Percentiles rank a stretch among this genome's conserved stretches.
These are phyloP conservation scores for Bidens hawaiensis DNA, from an alignment of 140 eudicot species.

Conservation along the genomic window DNA sequence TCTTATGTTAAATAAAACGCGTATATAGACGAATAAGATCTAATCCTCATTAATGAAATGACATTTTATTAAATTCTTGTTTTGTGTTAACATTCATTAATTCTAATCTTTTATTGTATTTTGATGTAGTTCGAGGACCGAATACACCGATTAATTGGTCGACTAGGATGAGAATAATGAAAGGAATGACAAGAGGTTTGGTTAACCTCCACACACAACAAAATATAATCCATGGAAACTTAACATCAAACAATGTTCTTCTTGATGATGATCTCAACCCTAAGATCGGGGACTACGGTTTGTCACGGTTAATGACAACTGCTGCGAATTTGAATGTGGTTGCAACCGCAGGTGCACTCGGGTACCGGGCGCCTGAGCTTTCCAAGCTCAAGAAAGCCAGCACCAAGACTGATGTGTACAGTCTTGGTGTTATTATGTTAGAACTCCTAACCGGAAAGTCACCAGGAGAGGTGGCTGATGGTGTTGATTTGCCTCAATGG, in stretches of 20 bases:
- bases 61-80: neutral
- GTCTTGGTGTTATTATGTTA: constrained; percentile 83
- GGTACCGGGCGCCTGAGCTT: constrained; percentile 92
- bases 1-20: no score
- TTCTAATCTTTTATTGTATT: constrained; percentile 4
- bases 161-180: constrained; percentile 67
- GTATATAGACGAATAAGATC: neutral
- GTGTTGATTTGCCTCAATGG: constrained; percentile 85
- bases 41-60: neutral
- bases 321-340: constrained; percentile 76
- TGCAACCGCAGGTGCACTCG: constrained; percentile 83
- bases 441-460: constrained; percentile 94
- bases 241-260: constrained; percentile 83
- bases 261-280: constrained; percentile 69
- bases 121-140: constrained; percentile 72
- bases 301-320: constrained; percentile 79
- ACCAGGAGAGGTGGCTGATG: constrained; percentile 74
- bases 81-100: neutral
- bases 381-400: constrained; percentile 88
- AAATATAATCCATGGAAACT: constrained; percentile 82
- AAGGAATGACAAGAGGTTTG: constrained; percentile 71
- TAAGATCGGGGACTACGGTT: constrained; percentile 77
- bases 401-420: constrained; percentile 86
- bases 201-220: constrained; percentile 65
- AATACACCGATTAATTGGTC: constrained; percentile 65